These are phyloP conservation scores for Cornus kousa DNA, from an alignment of 148 eudicot species.

Conservation along the genomic window DNA sequence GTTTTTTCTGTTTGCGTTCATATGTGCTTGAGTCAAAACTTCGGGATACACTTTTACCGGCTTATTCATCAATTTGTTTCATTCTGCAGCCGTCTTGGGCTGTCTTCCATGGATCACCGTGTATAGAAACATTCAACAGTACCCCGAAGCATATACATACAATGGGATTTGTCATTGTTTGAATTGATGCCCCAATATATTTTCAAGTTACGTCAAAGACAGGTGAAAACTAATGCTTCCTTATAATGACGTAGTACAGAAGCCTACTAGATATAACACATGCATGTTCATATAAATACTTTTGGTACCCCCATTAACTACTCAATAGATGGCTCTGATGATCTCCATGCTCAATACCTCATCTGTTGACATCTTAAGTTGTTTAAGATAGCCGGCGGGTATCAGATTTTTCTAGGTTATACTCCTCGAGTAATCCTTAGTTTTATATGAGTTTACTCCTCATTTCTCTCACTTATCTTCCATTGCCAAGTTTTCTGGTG, in stretches of 20 bases:
- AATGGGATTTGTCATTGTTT: constrained; percentile 86
- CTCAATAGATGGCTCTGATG: not conserved
- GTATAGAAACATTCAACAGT: constrained; percentile 83
- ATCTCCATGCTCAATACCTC: not conserved
- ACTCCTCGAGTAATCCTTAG: not conserved
- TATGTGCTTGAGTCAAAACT: not conserved
- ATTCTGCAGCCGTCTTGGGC: constrained; percentile 80
- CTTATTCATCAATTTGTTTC: constrained; percentile 16
- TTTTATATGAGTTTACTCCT: not conserved
- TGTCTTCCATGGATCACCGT: constrained; percentile 97
- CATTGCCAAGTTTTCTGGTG: not conserved
- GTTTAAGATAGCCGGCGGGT: not conserved
- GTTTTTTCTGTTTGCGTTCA: not conserved
- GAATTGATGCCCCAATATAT: constrained; percentile 95
- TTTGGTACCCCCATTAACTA: not conserved
- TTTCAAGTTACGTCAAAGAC: constrained; percentile 92
- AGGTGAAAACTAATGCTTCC: constrained; percentile 42
- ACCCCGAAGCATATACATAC: constrained; percentile 95
- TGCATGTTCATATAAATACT: no score
- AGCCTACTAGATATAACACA: not conserved
- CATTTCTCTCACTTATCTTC: not conserved
- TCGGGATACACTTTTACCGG: not conserved
- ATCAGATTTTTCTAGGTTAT: no score
- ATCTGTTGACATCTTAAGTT: not conserved
- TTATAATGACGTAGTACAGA: not conserved